Evolutionary conservation across 192 early-diverging fungal genomes (phyloP).

Genomic region (Linnemannia elongata): DNA sequence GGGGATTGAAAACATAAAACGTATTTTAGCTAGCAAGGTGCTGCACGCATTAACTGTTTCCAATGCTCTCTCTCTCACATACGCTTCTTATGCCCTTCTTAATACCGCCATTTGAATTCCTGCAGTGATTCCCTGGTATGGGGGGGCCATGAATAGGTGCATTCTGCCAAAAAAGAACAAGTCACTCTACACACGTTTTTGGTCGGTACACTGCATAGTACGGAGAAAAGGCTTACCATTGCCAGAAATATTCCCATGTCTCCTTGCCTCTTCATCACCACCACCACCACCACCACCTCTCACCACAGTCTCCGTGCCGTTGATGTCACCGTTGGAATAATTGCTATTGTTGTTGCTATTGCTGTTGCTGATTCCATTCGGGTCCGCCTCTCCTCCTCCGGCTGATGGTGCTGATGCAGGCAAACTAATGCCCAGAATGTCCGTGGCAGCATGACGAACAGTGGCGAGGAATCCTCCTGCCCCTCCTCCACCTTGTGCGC

Average conservation of each 20-base stretch:
- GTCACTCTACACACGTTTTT: neutral
- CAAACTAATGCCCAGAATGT: slow-evolving; percentile 16
- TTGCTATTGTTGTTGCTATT: neutral
- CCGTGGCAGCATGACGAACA: slow-evolving; percentile 20
- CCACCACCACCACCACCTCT: neutral
- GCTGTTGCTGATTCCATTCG: neutral
- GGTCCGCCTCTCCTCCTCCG: neutral
- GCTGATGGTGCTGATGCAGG: neutral
- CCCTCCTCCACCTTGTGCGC: neutral
- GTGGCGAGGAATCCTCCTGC: slow-evolving; percentile 7
- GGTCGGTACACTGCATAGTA: neutral
- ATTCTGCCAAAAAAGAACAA: neutral
- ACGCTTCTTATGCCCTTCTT: too few species aligned
- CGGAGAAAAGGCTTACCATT: neutral
- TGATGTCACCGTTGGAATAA: neutral
- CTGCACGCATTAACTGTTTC: too few species aligned
- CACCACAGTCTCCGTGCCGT: neutral
- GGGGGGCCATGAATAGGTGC: neutral
- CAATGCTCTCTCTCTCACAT: too few species aligned
- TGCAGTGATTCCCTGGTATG: neutral
- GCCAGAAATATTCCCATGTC: neutral
- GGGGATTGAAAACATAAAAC: too few species aligned
- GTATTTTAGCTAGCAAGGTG: too few species aligned
- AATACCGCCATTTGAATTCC: neutral
- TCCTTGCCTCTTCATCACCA: neutral